Evolutionary conservation across 208 protist genomes (phyloP), one percentile per base, ranked within the genome.

Genomic region (Leishmania guyanensis): DNA sequence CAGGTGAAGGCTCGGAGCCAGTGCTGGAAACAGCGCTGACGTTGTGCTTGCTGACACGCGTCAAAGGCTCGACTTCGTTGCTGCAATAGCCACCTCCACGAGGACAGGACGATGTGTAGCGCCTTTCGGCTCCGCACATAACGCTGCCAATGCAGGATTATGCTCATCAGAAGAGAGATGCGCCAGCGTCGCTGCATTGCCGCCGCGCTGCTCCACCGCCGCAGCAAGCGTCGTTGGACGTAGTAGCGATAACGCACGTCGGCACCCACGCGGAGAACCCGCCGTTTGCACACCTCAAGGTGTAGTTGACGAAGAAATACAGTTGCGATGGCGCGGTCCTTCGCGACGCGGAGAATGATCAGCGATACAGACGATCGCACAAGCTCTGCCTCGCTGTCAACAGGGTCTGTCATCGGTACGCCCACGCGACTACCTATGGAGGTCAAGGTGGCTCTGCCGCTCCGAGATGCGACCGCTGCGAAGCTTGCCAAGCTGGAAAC

Each of bases 221-320:
- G 85, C 70, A 97, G 68, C 17, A 85, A 66, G 71, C 88, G 86
- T 0, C 93, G 85, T 69, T 89, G 88, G 17, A 84, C 17, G 79
- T 94, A 93, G 84, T 93, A 96, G 50, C 75, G 26, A 62, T 88
- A 88, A n/a, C 93, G 88, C 77, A 92, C 51, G 16, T 92, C 81
- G 46, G 92, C 88, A 36, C 89, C 87, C 5, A 84, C 83, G n/a
- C 76, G 65, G 26, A 87, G 80, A 22, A 68, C 36, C 2, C 68
- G 82, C 14, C 86, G 88, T 65, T 64, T 53, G 70, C 86, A 82
- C 39, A 82, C 82, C 36, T 84, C 51, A 16, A 97, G 79, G 66
- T 88, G 92, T n/a, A 94, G 78, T 70, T 89, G 85, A 4, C 92
- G 86, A 29, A 97, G 74, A 76, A 93, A 93, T 3, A 94, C 69